Evolutionary conservation across 2,329 filamentous ascomycete genomes (phyloP).

Genomic region (Fusarium newnesense): DNA sequence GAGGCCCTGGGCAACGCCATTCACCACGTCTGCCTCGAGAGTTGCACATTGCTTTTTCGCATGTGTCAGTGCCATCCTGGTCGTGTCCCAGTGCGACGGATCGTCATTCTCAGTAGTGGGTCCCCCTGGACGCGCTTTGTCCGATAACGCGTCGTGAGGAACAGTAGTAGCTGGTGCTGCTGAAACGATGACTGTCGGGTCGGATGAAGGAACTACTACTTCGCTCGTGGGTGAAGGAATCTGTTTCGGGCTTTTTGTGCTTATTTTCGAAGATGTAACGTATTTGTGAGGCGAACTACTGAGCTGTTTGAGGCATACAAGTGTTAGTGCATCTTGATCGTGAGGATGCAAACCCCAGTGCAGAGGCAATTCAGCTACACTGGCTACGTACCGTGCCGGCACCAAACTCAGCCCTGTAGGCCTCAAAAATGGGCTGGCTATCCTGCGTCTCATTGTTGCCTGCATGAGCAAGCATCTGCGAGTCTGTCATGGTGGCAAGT

Average conservation of each 20-base stretch:
- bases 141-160: constrained; percentile 31
- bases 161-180: neutral
- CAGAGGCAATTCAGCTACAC: constrained; percentile 13
- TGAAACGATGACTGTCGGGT: constrained; percentile 1
- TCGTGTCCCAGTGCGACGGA: constrained; percentile 40
- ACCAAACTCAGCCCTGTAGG: constrained; percentile 52
- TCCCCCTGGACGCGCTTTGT: constrained; percentile 22
- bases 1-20: constrained; percentile 18
- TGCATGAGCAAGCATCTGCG: constrained; percentile 45
- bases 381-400: constrained; percentile 52
- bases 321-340: constrained; percentile 28
- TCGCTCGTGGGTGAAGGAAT: constrained; percentile 15
- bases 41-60: constrained; percentile 42
- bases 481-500: constrained; percentile 44
- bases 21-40: constrained; percentile 16
- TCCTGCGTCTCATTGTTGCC: constrained; percentile 55
- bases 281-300: constrained; percentile 28
- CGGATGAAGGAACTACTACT: constrained; percentile 16
- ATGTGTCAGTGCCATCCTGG: constrained; percentile 43
- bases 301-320: constrained; percentile 24
- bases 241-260: neutral
- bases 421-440: constrained; percentile 55
- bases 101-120: constrained; percentile 36
- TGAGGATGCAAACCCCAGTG: constrained; percentile 27
- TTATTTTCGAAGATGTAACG: neutral